A percentile compares a stretch with the other conserved stretches of the same genome.
Conservation (phyloP, 345 rosid genomes). For the Gynandropsis gynandra region DNA sequence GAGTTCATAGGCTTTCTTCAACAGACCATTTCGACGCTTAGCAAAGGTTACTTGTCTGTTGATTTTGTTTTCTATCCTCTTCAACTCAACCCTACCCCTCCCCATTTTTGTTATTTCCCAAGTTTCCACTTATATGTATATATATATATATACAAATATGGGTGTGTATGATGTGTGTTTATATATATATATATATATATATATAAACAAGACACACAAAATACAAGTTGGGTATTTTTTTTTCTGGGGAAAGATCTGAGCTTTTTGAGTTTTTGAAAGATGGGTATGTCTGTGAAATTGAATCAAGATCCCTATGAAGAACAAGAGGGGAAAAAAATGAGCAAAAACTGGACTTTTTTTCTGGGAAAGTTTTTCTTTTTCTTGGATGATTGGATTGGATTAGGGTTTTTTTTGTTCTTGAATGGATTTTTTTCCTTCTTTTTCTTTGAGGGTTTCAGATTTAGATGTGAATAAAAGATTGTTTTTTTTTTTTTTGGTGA, state of each 20-base stretch:
- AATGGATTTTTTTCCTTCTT: conserved; percentile 19
- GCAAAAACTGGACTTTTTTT: conserved; percentile 18
- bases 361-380: not conserved
- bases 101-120: conserved; percentile 42
- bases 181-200: conserved; percentile 20
- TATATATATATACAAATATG: conserved; percentile 8
- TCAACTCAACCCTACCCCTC: conserved; percentile 94
- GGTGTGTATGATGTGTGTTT: conserved; percentile 17
- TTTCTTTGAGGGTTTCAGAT: conserved; percentile 11
- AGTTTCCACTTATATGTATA: not conserved
- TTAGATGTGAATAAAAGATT: too few species aligned
- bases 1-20: conserved; percentile 33
- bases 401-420: conserved; percentile 23
- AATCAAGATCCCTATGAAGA: conserved; percentile 22
- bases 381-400: conserved; percentile 14
- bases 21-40: conserved; percentile 31
- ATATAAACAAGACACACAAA: conserved; percentile 18
- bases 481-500: conserved; percentile 27
- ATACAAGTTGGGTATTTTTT: conserved; percentile 19
- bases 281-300: too few species aligned
- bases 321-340: conserved; percentile 7
- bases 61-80: conserved; percentile 98
- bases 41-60: conserved; percentile 34
- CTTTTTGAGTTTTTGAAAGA: conserved; percentile 3
- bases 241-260: conserved; percentile 27